phyloP scores from a whole-genome alignment of 306 rosid species.

The Inga oerstediana region DNA sequence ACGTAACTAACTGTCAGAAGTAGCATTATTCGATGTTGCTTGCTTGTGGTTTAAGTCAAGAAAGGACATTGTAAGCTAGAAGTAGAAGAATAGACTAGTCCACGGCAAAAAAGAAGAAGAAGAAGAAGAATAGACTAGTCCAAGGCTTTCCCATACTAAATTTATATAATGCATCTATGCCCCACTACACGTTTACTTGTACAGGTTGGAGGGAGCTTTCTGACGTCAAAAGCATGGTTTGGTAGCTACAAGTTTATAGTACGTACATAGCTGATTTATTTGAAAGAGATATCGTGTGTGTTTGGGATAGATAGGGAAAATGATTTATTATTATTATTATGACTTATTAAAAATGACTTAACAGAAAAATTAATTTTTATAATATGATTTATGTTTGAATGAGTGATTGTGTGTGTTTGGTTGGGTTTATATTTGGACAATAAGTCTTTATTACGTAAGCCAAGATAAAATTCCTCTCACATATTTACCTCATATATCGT shows the following conservation, averaged over 20 bases:
- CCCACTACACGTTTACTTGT: not conserved
- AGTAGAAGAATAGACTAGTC: conserved; percentile 14
- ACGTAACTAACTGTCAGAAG: not conserved
- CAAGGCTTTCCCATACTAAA: conserved; percentile 11
- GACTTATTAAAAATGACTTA: too few species aligned
- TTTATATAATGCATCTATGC: not conserved
- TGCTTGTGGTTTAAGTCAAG: conserved; percentile 42
- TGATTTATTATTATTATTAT: too few species aligned
- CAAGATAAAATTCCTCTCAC: too few species aligned
- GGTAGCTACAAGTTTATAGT: not conserved
- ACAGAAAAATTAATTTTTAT: too few species aligned
- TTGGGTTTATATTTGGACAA: too few species aligned
- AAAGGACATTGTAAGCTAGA: not conserved
- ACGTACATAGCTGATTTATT: not conserved
- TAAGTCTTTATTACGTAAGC: too few species aligned
- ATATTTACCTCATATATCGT: too few species aligned
- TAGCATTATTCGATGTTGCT: conserved; percentile 25
- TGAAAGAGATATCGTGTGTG: not conserved
- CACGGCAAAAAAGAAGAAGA: not conserved
- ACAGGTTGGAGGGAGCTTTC: not conserved
- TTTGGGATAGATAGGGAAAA: too few species aligned
- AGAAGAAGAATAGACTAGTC: conserved; percentile 16
- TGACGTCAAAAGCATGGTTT: not conserved
- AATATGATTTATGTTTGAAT: too few species aligned
- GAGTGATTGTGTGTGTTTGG: too few species aligned